Percentiles rank a stretch among this genome's conserved stretches.
Conservation (phyloP, 805 yeast genomes). For the Starmerella geochares region DNA sequence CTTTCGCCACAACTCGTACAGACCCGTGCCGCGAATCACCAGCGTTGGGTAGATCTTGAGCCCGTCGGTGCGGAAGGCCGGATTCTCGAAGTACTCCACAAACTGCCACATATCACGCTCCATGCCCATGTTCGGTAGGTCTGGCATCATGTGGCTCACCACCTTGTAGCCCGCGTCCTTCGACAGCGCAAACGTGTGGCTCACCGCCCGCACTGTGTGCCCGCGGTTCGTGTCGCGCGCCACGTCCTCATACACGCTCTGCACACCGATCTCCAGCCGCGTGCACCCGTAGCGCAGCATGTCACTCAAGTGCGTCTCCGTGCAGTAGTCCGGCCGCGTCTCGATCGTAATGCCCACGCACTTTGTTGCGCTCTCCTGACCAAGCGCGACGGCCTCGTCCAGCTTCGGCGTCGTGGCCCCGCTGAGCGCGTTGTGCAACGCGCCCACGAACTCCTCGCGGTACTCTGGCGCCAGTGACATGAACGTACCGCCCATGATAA, state of each 20-base stretch:
- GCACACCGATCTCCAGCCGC: constrained; percentile 92
- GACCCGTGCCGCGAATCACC: constrained; percentile 94
- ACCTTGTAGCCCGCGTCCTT: constrained; percentile 97
- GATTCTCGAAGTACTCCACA: constrained; percentile 91
- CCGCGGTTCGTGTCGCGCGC: constrained; percentile 98
- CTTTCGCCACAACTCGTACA: constrained; percentile 94
- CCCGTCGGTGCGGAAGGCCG: constrained; percentile 94
- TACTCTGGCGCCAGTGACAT: constrained; percentile 88
- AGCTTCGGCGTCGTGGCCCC: constrained; percentile 80
- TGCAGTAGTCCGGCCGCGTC: constrained; percentile 97
- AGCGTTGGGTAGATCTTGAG: constrained; percentile 89
- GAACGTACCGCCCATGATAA: constrained; percentile 98
- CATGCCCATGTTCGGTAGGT: constrained; percentile 96
- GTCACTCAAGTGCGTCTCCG: constrained; percentile 87
- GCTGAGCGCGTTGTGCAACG: constrained; percentile 86
- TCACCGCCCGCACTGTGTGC: constrained; percentile 90
- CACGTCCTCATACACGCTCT: constrained; percentile 93
- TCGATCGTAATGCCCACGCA: constrained; percentile 98
- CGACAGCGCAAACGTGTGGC: constrained; percentile 91
- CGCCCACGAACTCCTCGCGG: constrained; percentile 79
- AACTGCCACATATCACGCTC: constrained; percentile 95
- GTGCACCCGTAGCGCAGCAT: constrained; percentile 97
- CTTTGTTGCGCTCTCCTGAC: constrained; percentile 89
- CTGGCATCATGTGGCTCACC: constrained; percentile 99
- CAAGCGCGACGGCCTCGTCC: constrained; percentile 81